Percentiles rank a stretch among this genome's conserved stretches.
These are phyloP conservation scores for Monosporascus sp. DNA, from an alignment of 2,329 filamentous ascomycete genomes.

Conservation along the genomic window DNA sequence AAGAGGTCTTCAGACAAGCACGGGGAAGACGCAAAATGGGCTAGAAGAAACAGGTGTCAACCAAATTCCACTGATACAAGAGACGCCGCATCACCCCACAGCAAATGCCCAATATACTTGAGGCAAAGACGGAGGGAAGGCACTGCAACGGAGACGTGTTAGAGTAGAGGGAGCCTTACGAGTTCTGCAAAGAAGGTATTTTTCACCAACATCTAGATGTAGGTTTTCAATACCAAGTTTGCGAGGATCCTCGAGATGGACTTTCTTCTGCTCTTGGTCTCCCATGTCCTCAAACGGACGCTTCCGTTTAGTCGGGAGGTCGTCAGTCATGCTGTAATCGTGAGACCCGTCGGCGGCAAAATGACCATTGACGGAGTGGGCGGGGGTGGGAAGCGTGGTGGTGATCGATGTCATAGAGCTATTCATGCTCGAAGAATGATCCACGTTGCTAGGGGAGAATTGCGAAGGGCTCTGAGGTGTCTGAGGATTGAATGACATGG, in stretches of 20 bases:
- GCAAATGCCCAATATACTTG: constrained; percentile 17
- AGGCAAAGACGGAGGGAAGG: constrained; percentile 8
- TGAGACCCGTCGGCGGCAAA: constrained; percentile 38
- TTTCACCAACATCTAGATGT: constrained; percentile 60
- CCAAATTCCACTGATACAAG: constrained; percentile 17
- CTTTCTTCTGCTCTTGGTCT: constrained; percentile 55
- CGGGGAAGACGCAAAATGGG: constrained; percentile 43
- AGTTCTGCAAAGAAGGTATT: constrained; percentile 62
- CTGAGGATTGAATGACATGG: constrained; percentile 63
- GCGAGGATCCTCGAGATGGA: constrained; percentile 53
- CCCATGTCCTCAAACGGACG: constrained; percentile 51
- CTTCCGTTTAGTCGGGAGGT: constrained; percentile 58
- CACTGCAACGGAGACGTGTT: constrained; percentile 26
- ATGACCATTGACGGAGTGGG: constrained; percentile 58
- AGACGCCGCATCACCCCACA: constrained; percentile 4
- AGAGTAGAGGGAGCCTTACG: constrained; percentile 54
- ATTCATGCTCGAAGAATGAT: constrained; percentile 45
- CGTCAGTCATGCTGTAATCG: constrained; percentile 42
- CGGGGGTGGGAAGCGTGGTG: constrained; percentile 55
- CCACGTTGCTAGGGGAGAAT: constrained; percentile 50
- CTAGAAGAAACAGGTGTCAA: constrained; percentile 43
- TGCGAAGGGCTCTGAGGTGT: constrained; percentile 64
- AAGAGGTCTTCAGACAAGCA: constrained; percentile 53
- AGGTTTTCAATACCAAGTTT: constrained; percentile 59
- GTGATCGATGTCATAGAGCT: constrained; percentile 47